Evolutionary conservation across 805 yeast genomes (phyloP).

Genomic region (Candida corydali): DNA sequence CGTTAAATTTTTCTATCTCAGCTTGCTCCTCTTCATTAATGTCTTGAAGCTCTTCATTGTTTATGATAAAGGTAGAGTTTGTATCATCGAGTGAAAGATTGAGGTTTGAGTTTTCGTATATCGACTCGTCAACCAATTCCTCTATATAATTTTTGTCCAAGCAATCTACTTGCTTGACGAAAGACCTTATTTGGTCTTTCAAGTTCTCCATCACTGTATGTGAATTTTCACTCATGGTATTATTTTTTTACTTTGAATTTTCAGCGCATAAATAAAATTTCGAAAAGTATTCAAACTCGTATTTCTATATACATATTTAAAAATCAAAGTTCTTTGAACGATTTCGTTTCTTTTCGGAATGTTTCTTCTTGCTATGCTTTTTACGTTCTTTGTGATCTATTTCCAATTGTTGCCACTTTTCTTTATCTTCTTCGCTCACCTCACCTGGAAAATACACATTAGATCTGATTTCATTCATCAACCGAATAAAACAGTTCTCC

Average conservation of each 20-base stretch:
- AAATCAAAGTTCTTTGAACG: constrained; percentile 33
- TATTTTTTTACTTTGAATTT: neutral
- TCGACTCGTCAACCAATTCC: constrained; percentile 1
- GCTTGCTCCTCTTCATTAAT: constrained; percentile 5
- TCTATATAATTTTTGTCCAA: neutral
- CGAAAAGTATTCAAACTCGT: neutral
- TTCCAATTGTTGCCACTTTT: constrained; percentile 47
- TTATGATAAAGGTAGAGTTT: constrained; percentile 2
- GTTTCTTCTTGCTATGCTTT: constrained; percentile 29
- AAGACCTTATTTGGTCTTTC: neutral
- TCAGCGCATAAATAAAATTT: neutral
- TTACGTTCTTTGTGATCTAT: constrained; percentile 29
- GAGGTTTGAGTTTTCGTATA: neutral
- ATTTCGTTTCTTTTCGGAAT: constrained; percentile 34
- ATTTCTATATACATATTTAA: neutral
- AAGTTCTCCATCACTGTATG: neutral
- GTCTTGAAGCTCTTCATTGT: neutral
- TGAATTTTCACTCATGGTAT: neutral
- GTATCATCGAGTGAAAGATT: constrained; percentile 2
- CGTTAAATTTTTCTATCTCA: constrained; percentile 19
- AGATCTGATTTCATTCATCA: constrained; percentile 48
- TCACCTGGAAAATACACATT: constrained; percentile 47
- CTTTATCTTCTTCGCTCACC: constrained; percentile 39
- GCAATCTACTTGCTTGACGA: neutral
- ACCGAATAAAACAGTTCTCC: constrained; percentile 56